Conservation (phyloP, 805 yeast genomes). For the Spathaspora sp. region DNA sequence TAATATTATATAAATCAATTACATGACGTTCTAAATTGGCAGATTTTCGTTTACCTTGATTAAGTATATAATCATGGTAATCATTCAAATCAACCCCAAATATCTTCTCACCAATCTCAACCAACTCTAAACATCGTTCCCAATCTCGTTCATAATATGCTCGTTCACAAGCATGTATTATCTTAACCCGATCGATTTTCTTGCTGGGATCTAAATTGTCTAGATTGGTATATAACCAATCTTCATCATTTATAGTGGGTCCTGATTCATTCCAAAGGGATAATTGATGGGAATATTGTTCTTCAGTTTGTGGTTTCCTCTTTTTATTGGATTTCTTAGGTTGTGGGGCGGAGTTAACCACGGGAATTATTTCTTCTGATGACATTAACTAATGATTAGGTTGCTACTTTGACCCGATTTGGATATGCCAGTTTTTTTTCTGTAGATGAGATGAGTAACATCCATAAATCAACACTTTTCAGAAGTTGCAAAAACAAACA, state of each 20-base stretch:
- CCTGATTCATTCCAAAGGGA: slow-evolving; percentile 50
- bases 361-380: background rate
- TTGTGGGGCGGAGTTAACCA: background rate
- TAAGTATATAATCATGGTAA: slow-evolving; percentile 7
- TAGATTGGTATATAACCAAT: slow-evolving; percentile 35
- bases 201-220: slow-evolving; percentile 24
- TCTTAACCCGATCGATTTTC: slow-evolving; percentile 53
- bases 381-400: background rate
- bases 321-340: slow-evolving; percentile 4
- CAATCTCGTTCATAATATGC: slow-evolving; percentile 57
- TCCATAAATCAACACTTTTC: background rate
- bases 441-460: background rate
- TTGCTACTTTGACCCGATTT: too few species aligned
- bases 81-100: slow-evolving; percentile 21
- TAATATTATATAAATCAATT: slow-evolving; percentile 45
- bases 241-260: slow-evolving; percentile 48
- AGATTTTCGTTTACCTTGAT: slow-evolving; percentile 17
- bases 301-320: slow-evolving; percentile 71
- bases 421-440: background rate
- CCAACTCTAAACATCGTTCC: slow-evolving; percentile 44
- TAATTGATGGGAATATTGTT: slow-evolving; percentile 53
- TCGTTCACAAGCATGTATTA: slow-evolving; percentile 60
- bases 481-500: too few species aligned
- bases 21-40: slow-evolving; percentile 46
- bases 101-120: slow-evolving; percentile 32